Evolutionary conservation across 1,284 basidiomycete genomes (phyloP), one percentile per base, ranked within the genome.

Genomic region (Tilletiopsis washingtonensis): DNA sequence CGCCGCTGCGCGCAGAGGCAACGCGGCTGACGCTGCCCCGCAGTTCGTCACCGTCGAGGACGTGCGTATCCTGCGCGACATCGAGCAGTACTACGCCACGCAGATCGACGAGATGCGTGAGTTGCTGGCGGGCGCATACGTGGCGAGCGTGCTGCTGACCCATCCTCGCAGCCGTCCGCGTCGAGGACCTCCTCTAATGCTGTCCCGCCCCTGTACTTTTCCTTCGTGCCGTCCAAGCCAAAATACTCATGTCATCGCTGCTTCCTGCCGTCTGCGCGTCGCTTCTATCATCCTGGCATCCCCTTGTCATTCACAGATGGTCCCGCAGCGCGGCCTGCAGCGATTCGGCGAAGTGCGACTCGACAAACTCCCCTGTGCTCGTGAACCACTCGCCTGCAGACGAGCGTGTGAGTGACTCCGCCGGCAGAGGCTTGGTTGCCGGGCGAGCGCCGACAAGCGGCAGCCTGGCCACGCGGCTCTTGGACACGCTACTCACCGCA

Each of bases 41-140:
- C 29, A 34, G 29, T 73, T 73, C 55, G 70, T 73, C 88, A 62
- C 90, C 83, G 47, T 89, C 86, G 76, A 94, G 85, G 75, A 71
- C 49, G 67, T 69, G 19, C 53, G 62, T 24, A 62, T 59, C 5
- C 41, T 70, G 45, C 55, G 68, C 11, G 69, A 72, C 40, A 71
- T 71, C 39, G 67, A 72, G 43, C 64, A 67, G 48, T 69, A 62
- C 52, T 69, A 71, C 57, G 6, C 53, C 50, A 65, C 67, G 9
- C 63, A 65, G 53, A 62, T 73, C 57, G 65, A 69, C 52, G 67
- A 74, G 52, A 74, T 74, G 72, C 72, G 29, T 34, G 29, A 34
- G 29, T 34, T 34, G 29, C n/a, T n/a, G 29, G 29, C 29, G n/a
- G 29, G 9, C 29, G 9, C n/a, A 9, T 9, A n/a, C 9, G n/a